Percentiles rank a stretch among this genome's conserved stretches.
Conservation (phyloP, 306 rosid species). For the Ceratonia siliqua region DNA sequence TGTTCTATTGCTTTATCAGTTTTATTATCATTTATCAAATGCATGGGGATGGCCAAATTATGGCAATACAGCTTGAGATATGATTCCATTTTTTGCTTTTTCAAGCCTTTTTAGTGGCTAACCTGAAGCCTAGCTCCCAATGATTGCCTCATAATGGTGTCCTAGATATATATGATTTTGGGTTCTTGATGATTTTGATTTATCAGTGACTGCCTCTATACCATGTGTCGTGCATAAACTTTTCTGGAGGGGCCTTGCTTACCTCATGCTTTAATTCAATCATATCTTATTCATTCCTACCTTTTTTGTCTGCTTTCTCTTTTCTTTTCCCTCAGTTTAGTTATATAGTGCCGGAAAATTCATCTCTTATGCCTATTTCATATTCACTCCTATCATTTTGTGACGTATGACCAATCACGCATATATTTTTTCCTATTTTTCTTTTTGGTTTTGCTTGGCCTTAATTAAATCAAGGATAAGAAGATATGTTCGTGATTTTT, state of each 20-base stretch:
- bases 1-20: constrained; percentile 33
- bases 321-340: background rate
- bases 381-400: constrained; percentile 5
- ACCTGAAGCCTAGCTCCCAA: constrained; percentile 34
- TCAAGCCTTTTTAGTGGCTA: constrained; percentile 37
- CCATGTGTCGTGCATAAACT: constrained; percentile 42
- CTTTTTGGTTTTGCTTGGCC: background rate
- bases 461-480: background rate
- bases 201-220: background rate
- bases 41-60: background rate
- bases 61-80: constrained; percentile 2
- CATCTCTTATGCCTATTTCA: background rate
- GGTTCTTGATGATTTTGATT: constrained; percentile 28
- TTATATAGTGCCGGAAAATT: background rate
- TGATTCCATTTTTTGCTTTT: background rate
- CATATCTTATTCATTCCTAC: constrained; percentile 31
- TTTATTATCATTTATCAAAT: background rate
- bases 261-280: constrained; percentile 38
- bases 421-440: constrained; percentile 1
- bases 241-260: constrained; percentile 37
- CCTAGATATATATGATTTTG: background rate
- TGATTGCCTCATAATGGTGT: constrained; percentile 40
- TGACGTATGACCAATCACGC: background rate
- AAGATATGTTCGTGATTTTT: background rate
- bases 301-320: background rate